A percentile compares a stretch with the other conserved stretches of the same genome.
Evolutionary conservation across 306 rosid species (phyloP).

Genomic region (Prunus davidiana): DNA sequence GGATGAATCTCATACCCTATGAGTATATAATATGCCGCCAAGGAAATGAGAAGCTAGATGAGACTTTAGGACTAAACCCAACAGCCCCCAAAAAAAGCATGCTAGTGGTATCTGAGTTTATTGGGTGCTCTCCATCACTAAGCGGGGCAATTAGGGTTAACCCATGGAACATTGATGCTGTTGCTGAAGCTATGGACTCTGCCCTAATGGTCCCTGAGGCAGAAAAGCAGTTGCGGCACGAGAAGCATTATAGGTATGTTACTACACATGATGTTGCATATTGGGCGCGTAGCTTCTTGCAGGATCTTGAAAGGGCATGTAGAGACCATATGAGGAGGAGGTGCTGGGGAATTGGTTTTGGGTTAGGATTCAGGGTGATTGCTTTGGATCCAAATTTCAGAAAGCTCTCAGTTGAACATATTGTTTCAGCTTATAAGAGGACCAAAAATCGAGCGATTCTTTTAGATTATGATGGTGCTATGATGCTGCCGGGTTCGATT

Average conservation of each 20-base stretch:
- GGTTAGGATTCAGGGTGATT: slow-evolving; percentile 82
- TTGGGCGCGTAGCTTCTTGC: slow-evolving; percentile 90
- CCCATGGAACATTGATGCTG: slow-evolving; percentile 91
- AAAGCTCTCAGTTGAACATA: slow-evolving; percentile 78
- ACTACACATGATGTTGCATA: slow-evolving; percentile 88
- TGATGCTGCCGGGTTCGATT: slow-evolving; percentile 64
- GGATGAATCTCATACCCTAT: slow-evolving; percentile 92
- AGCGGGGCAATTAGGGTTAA: slow-evolving; percentile 91
- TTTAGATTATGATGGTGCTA: slow-evolving; percentile 78
- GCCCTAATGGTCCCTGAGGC: slow-evolving; percentile 57
- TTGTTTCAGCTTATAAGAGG: slow-evolving; percentile 82
- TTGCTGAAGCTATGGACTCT: slow-evolving; percentile 87
- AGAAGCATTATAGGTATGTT: slow-evolving; percentile 83
- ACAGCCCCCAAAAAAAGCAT: slow-evolving; percentile 58
- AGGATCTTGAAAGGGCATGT: slow-evolving; percentile 84
- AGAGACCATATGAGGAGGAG: slow-evolving; percentile 77
- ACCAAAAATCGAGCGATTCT: slow-evolving; percentile 74
- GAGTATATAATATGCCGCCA: slow-evolving; percentile 81
- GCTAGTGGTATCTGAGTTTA: slow-evolving; percentile 84
- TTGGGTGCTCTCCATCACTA: slow-evolving; percentile 88
- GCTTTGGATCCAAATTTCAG: slow-evolving; percentile 85
- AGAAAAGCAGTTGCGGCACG: slow-evolving; percentile 82
- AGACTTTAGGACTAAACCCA: slow-evolving; percentile 49
- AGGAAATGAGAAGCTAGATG: slow-evolving; percentile 70
- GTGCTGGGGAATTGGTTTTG: slow-evolving; percentile 95